Evolutionary conservation across 2,329 filamentous ascomycete species (phyloP).

Genomic region (Penicillium paneum): DNA sequence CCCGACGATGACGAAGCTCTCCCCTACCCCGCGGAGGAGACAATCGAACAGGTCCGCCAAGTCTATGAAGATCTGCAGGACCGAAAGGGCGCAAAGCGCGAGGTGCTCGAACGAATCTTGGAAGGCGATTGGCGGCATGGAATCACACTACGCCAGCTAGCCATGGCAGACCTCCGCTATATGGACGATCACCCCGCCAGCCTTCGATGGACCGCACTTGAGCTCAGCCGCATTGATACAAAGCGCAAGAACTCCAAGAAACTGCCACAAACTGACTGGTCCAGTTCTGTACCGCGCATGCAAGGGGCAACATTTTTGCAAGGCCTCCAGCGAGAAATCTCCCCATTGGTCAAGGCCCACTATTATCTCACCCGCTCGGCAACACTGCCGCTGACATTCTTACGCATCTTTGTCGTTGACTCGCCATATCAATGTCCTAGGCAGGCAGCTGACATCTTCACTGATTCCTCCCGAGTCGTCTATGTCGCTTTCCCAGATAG

Average conservation of each 20-base stretch:
- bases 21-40: constrained; percentile 65
- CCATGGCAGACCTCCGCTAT: constrained; percentile 54
- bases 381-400: constrained; percentile 61
- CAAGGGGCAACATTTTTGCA: constrained; percentile 77
- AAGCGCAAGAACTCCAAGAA: constrained; percentile 15
- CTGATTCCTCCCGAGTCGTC: constrained; percentile 67
- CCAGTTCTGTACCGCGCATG: constrained; percentile 60
- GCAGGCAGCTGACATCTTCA: constrained; percentile 38
- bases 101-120: constrained; percentile 55
- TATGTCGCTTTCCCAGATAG: constrained; percentile 81
- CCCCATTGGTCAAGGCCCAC: constrained; percentile 78
- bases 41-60: constrained; percentile 64
- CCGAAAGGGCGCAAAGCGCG: constrained; percentile 51
- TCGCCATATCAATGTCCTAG: constrained; percentile 68
- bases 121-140: constrained; percentile 58
- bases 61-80: constrained; percentile 61
- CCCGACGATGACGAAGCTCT: constrained; percentile 61
- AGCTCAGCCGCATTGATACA: constrained; percentile 38
- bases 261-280: constrained; percentile 31
- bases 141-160: constrained; percentile 54
- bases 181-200: constrained; percentile 53
- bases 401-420: constrained; percentile 77
- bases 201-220: constrained; percentile 54
- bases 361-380: constrained; percentile 74
- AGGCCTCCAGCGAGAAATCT: constrained; percentile 69